Conservation (phyloP, 164 flowering plant species). For the Aristolochia contorta region DNA sequence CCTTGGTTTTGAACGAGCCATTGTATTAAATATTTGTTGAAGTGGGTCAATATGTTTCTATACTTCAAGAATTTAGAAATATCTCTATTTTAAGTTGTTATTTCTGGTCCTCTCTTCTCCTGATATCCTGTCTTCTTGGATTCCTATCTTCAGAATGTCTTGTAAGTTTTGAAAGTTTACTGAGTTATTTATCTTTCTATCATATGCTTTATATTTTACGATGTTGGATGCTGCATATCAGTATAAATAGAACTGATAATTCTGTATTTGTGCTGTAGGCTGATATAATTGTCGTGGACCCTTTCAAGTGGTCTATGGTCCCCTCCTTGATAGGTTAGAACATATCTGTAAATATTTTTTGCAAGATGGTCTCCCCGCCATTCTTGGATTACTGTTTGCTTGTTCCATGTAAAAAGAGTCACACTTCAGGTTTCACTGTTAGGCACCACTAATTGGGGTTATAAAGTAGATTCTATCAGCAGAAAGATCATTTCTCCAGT, state of each 20-base stretch:
- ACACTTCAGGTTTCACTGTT: neutral
- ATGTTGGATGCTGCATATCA: neutral
- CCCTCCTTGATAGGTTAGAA: conserved; percentile 68
- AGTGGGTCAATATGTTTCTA: no score
- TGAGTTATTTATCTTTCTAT: neutral
- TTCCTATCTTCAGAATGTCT: neutral
- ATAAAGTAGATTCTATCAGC: neutral
- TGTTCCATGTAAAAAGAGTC: neutral
- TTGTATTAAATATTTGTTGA: no score
- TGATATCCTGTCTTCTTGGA: neutral
- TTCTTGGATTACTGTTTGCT: neutral
- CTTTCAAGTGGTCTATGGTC: conserved; percentile 85
- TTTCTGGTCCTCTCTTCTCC: neutral
- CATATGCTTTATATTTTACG: neutral
- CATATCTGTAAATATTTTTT: neutral
- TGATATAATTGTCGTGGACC: conserved; percentile 63
- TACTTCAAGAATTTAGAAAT: neutral
- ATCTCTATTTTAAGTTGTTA: neutral
- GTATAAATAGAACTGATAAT: conserved; percentile 3
- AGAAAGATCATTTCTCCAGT: no score
- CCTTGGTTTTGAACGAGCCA: no score
- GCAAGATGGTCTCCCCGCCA: neutral
- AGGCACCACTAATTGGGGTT: neutral
- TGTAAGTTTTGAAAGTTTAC: neutral
- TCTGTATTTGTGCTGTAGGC: conserved; percentile 37